Base-by-base conservation (phyloP, 495 filamentous ascomycete species). In the Penicillium flavigenum region DNA sequence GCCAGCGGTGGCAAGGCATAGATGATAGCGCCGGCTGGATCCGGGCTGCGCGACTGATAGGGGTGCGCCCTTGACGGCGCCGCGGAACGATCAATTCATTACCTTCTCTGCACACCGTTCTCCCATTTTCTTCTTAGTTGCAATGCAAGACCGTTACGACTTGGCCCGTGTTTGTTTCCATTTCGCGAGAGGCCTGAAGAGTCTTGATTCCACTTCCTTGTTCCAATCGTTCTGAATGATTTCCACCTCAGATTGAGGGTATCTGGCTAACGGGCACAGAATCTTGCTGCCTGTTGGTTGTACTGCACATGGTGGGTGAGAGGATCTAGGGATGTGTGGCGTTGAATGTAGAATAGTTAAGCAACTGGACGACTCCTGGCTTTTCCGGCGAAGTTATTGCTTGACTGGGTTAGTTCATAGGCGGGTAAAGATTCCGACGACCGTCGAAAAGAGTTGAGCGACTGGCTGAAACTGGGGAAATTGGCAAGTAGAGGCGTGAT, bases 1-100 rank as follows among this genome's bases (percentile, higher is more conserved):
- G 88, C 92, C 75, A 89, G 85, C 84, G 92, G 91, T 82, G 88
- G 88, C 50, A 80, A 79, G 74, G 76, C 72, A 74, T 75, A 74
- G 64, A 73, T 63, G 47, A 62, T 58, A 53, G 54, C 62, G 54
- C 69, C 70, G 70, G 73, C 73, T 73, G 73, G 73, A 65, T 65
- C 70, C 71, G 71, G 73, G 63, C 67, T 59, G 68, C 64, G 68
- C 68, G 61, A 69, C 57, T 49, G 62, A 44, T 55, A 60, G 46
- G 56, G 55, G 48, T 45, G 48, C 56, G 31, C 52, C 54, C 54
- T 57, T 48, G 42, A 54, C 48, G 50, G 54, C 63, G 60, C 62
- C 50, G 62, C 60, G 64, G 64, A 65, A 67, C 63, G 61, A 66
- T 63, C 65, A 71, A 67, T 63, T 55, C 60, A 66, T 65, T 48